Percentiles rank a stretch among this genome's conserved stretches.
Conservation (phyloP, 2,329 filamentous ascomycete genomes). For the Gremmenia infestans region DNA sequence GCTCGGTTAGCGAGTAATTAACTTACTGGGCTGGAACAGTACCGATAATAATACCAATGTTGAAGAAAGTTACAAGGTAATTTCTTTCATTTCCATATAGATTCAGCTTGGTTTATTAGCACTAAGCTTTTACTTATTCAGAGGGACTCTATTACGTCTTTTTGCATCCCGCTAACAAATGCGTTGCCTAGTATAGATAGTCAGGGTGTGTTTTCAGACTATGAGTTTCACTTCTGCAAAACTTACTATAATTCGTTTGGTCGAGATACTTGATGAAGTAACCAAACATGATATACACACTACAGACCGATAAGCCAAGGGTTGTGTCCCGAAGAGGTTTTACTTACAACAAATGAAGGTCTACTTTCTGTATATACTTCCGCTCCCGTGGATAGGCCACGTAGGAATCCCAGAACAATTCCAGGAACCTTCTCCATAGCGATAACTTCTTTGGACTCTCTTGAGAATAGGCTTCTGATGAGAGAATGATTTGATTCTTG, state of each 20-base stretch:
- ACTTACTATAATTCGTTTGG: constrained; percentile 10
- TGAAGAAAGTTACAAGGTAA: constrained; percentile 36
- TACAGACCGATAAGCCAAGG: background rate
- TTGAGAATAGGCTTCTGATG: too few relatives aligned
- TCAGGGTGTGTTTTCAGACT: constrained; percentile 17
- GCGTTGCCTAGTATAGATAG: constrained; percentile 28
- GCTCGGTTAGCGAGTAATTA: too few relatives aligned
- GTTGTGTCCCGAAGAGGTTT: background rate
- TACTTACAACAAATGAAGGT: constrained; percentile 7
- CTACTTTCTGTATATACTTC: constrained; percentile 8
- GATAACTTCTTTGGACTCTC: too few relatives aligned
- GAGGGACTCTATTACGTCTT: constrained; percentile 21
- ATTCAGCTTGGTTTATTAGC: constrained; percentile 17
- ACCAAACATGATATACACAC: constrained; percentile 1
- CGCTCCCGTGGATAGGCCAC: constrained; percentile 3
- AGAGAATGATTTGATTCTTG: too few relatives aligned
- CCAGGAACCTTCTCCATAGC: background rate
- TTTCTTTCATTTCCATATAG: constrained; percentile 37
- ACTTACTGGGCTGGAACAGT: constrained; percentile 26
- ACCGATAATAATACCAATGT: constrained; percentile 51
- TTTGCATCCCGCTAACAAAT: constrained; percentile 36
- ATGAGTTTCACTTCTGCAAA: background rate
- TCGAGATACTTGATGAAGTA: constrained; percentile 16
- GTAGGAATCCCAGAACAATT: constrained; percentile 2
- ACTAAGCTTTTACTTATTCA: background rate